Conservation (phyloP, 768 basidiomycete genomes). For the Hortiboletus flavorubellus region DNA sequence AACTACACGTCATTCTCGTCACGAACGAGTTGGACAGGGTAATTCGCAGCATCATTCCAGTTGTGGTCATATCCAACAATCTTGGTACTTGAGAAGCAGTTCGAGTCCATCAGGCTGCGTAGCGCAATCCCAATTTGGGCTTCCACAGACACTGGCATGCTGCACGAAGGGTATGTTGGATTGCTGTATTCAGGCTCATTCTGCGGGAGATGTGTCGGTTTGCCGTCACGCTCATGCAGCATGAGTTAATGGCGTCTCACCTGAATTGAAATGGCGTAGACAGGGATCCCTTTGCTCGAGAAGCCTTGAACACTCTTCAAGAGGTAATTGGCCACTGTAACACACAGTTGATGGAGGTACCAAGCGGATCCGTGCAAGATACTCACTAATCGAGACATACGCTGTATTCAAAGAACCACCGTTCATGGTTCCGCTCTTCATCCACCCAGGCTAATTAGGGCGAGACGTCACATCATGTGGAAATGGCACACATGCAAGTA, state of each 20-base stretch:
- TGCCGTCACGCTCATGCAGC: background rate
- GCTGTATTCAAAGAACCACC: slow-evolving; percentile 57
- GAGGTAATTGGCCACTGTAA: slow-evolving; percentile 66
- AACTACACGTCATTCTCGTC: background rate
- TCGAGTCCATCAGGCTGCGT: slow-evolving; percentile 56
- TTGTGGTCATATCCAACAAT: slow-evolving; percentile 74
- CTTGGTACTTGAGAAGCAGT: slow-evolving; percentile 56
- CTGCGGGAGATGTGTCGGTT: slow-evolving; percentile 29
- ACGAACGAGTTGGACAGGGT: slow-evolving; percentile 55
- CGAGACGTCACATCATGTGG: background rate
- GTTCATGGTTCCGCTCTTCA: slow-evolving; percentile 69
- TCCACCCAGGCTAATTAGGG: slow-evolving; percentile 63
- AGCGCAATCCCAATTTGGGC: slow-evolving; percentile 56
- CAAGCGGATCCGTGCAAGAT: background rate
- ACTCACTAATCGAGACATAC: slow-evolving; percentile 49
- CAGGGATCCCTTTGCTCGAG: slow-evolving; percentile 50
- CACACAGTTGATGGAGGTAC: background rate
- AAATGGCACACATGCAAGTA: background rate
- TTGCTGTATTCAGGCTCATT: slow-evolving; percentile 55
- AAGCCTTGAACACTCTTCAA: slow-evolving; percentile 72
- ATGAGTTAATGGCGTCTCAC: slow-evolving; percentile 16
- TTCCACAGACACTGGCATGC: slow-evolving; percentile 51
- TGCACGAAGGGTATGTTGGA: slow-evolving; percentile 65
- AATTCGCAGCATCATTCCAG: slow-evolving; percentile 63
- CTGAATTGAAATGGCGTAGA: slow-evolving; percentile 63